Base-by-base conservation (phyloP, 106 monocot genomes). In the Dendrobium catenatum region DNA sequence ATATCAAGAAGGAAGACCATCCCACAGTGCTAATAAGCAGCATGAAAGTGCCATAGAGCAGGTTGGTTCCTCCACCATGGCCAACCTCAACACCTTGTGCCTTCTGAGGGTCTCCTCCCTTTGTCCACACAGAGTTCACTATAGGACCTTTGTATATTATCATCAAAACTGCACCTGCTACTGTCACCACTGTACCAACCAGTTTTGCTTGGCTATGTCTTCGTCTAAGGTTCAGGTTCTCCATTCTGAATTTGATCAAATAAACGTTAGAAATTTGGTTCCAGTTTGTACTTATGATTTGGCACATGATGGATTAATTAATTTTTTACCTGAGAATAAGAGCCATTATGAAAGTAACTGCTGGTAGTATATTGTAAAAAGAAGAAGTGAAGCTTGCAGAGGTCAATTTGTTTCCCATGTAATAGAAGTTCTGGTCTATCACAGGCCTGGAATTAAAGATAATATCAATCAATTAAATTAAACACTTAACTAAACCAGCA, bases 371-470 rank as follows among this genome's bases (percentile, higher is more conserved):
- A 85, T 96, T 96, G 41, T 77, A 73, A 64, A 96, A 13, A 4
- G 93, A 91, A 0, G 93, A 56, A 0, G 91, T 83, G 49, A 90
- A 96, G 75, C 91, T 80, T 5, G 96, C 91, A 1, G 93, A 91
- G 18, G 96, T 96, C 1, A 72, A 33, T 5, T 96, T 96, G 6
- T 84, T 84, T 22, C 96, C 96, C 75, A 89, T 56, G 82, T 90
- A 93, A 86, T 91, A 96, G n/a, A 91, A 87, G 85, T 91, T 93
- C 78, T 93, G 93, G 72, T 93, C 96, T 43, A 96, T 85, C 47
- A 96, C 96, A 16, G 93, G 91, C 75, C 96, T 95, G 88, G 0
- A 9, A 47, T 42, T 74, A 13, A 31, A 43, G 37, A 68, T 31
- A 72, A 72, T 37, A 0, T 2, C 26, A 4, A 64, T 22, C n/a